These are phyloP conservation scores for Poteriospumella lacustris DNA, from an alignment of 108 stramenopile species.

Conservation along the genomic window DNA sequence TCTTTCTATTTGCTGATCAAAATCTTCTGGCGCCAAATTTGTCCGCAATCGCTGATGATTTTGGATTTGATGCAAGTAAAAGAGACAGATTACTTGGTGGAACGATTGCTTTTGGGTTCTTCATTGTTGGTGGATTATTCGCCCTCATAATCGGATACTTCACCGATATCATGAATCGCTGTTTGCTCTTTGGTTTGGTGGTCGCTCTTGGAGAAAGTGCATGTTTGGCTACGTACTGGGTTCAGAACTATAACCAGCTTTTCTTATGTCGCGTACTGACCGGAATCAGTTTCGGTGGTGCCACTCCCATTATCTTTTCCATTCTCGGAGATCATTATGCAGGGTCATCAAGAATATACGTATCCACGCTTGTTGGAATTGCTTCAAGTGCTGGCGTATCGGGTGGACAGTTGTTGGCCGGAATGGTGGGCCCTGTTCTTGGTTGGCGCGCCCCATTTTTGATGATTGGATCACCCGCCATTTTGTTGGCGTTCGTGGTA, in stretches of 20 bases:
- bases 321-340: conserved; percentile 69
- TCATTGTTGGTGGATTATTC: conserved; percentile 67
- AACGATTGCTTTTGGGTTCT: conserved; percentile 71
- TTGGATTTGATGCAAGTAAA: conserved; percentile 62
- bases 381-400: conserved; percentile 64
- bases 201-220: conserved; percentile 73
- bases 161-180: conserved; percentile 39
- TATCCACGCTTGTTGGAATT: conserved; percentile 62
- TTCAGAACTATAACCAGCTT: conserved; percentile 59
- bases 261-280: conserved; percentile 70
- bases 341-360: conserved; percentile 59
- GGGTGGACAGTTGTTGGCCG: conserved; percentile 53
- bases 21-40: conserved; percentile 76
- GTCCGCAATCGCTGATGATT: conserved; percentile 63
- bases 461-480: conserved; percentile 59
- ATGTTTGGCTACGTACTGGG: conserved; percentile 65
- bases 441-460: conserved; percentile 77
- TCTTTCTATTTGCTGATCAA: conserved; percentile 75
- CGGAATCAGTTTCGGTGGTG: conserved; percentile 70
- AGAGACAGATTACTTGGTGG: conserved; percentile 74
- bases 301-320: conserved; percentile 71
- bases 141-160: conserved; percentile 56
- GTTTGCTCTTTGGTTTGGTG: conserved; percentile 59
- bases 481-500: conserved; percentile 62
- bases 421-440: conserved; percentile 65